A percentile compares a stretch with the other conserved stretches of the same genome.
Conservation (phyloP, 768 basidiomycete genomes). For the Russula foetens region DNA sequence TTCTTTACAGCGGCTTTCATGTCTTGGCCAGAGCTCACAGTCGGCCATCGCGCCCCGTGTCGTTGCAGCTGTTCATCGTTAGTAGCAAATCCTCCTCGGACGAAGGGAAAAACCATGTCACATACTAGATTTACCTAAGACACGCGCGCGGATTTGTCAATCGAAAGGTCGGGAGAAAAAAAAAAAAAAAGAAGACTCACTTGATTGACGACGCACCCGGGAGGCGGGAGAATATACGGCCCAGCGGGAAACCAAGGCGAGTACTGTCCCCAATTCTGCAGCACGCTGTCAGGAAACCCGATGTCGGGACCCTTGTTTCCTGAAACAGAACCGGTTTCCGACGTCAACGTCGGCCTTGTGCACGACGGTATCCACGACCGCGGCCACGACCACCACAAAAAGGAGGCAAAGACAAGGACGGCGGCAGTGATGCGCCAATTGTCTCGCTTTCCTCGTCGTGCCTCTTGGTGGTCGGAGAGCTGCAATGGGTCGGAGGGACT, state of each 20-base stretch:
- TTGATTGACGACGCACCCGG: conserved; percentile 47
- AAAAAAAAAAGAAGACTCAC: conserved; percentile 26
- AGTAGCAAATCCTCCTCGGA: not conserved
- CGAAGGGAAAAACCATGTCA: not conserved
- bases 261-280: conserved; percentile 45
- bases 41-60: conserved; percentile 76
- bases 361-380: conserved; percentile 19
- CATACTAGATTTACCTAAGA: conserved; percentile 54
- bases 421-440: not conserved
- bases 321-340: conserved; percentile 30
- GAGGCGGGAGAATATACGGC: conserved; percentile 39
- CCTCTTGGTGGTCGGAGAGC: not conserved
- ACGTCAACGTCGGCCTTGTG: conserved; percentile 22
- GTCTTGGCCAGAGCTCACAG: conserved; percentile 33
- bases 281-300: conserved; percentile 5
- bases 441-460: not conserved
- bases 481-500: not conserved
- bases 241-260: conserved; percentile 49
- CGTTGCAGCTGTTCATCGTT: conserved; percentile 51
- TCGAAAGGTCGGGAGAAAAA: not conserved
- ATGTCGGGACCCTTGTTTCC: conserved; percentile 2
- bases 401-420: not conserved
- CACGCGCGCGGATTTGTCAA: not conserved
- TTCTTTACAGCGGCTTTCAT: conserved; percentile 47
- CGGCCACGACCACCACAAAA: conserved; percentile 2